Percentiles rank a stretch among this genome's conserved stretches.
Evolutionary conservation across 805 yeast species (phyloP).

Genomic region (Pichia cabralensis): DNA sequence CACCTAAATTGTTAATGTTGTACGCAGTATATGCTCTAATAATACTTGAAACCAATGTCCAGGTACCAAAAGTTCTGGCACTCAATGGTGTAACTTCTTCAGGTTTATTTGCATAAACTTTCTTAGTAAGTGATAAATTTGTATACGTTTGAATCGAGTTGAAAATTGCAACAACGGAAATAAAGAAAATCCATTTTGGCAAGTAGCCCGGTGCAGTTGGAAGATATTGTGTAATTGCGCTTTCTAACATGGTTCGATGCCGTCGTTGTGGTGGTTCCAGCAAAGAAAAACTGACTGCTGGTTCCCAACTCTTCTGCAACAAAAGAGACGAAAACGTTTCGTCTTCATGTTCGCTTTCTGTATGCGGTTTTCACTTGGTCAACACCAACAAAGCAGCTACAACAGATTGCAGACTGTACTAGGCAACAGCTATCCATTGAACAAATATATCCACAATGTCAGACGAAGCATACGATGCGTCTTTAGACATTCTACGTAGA

Average conservation of each 20-base stretch:
- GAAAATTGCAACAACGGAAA: slow-evolving; percentile 83
- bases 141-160: slow-evolving; percentile 82
- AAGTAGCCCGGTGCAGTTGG: slow-evolving; percentile 45
- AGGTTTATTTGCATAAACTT: slow-evolving; percentile 66
- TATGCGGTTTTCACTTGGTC: too few species aligned
- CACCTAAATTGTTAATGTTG: slow-evolving; percentile 53
- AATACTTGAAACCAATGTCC: slow-evolving; percentile 84
- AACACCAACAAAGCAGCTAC: too few species aligned
- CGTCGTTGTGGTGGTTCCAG: too few species aligned
- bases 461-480: slow-evolving; percentile 59
- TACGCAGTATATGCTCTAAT: slow-evolving; percentile 85
- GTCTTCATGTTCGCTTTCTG: too few species aligned
- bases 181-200: slow-evolving; percentile 72
- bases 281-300: too few species aligned
- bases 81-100: slow-evolving; percentile 50
- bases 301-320: too few species aligned
- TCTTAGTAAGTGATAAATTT: slow-evolving; percentile 59
- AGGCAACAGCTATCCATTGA: too few species aligned
- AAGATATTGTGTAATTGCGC: slow-evolving; percentile 17
- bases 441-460: slow-evolving; percentile 9
- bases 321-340: too few species aligned
- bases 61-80: slow-evolving; percentile 97
- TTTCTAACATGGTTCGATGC: slow-evolving; percentile 10
- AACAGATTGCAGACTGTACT: too few species aligned
- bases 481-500: slow-evolving; percentile 68